Evolutionary conservation across 352 stramenopile genomes (phyloP), one percentile per base, ranked within the genome.

Genomic region (Phytophthora fragariae): DNA sequence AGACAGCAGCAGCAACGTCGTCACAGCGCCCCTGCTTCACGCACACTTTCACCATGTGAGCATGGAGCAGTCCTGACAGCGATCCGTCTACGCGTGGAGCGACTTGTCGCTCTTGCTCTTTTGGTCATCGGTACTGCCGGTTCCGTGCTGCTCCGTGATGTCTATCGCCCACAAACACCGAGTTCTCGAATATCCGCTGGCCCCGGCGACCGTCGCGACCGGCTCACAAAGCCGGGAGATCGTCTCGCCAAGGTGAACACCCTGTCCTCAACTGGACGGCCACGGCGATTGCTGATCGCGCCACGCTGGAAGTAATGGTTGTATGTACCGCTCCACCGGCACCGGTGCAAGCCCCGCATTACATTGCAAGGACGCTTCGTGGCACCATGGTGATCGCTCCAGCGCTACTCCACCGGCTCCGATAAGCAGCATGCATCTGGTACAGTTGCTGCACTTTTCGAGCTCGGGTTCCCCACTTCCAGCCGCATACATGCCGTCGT

Each of bases 401-500:
- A 46, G 52, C 29, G 27, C 39, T 37, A 49, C 37, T 53, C 37
- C 11, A 70, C 44, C 53, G 72, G 70, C 58, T 73, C 54, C 56
- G 46, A 49, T 54, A 57, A 31, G 49, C 50, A 31, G 49, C 50
- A 15, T 62, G 53, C 64, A 56, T 4, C 17, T 31, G 27, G 24
- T 31, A 31, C 29, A 31, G 29, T 44, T 53, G 50, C 56, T 59
- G 65, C 65, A 73, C 31, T 27, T 64, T 69, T 68, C 65, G 31
- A 19, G 35, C 46, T 47, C 5, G 31, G 14, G 46, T 76, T 79
- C 72, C 46, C 39, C 44, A 31, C 57, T 65, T 47, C 62, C 72
- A 79, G 72, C 71, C 66, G 71, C 53, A 31, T 35, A 75, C 61
- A 76, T 70, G 52, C 63, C 65, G 49, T 79, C 67, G 72, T 75